Percentiles rank a stretch among this genome's conserved stretches.
Evolutionary conservation across 2,329 filamentous ascomycete genomes (phyloP).

Genomic region (Aspergillus ustus): DNA sequence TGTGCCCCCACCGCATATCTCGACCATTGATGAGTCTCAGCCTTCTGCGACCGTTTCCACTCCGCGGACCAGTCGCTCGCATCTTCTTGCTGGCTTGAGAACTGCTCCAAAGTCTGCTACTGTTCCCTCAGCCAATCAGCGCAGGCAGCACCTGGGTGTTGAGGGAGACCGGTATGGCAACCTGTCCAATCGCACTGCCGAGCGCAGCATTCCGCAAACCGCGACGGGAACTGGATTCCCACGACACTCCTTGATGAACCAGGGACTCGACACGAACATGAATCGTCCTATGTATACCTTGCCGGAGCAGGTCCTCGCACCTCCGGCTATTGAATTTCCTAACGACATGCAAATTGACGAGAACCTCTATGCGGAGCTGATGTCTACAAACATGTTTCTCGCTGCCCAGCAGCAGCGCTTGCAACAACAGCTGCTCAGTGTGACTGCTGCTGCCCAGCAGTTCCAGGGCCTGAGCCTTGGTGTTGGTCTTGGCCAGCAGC

Average conservation of each 20-base stretch:
- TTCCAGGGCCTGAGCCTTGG: slow-evolving; percentile 77
- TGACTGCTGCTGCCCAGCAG: slow-evolving; percentile 82
- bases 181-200: slow-evolving; percentile 47
- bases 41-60: slow-evolving; percentile 73
- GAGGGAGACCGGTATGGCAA: slow-evolving; percentile 54
- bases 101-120: slow-evolving; percentile 88
- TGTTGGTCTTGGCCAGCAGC: slow-evolving; percentile 44
- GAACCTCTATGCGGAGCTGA: slow-evolving; percentile 81
- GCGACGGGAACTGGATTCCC: slow-evolving; percentile 61
- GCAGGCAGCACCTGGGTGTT: slow-evolving; percentile 57
- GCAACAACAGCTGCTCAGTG: slow-evolving; percentile 85
- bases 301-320: slow-evolving; percentile 74
- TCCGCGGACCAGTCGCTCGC: slow-evolving; percentile 90
- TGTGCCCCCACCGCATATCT: slow-evolving; percentile 75
- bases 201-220: slow-evolving; percentile 60
- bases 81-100: slow-evolving; percentile 88
- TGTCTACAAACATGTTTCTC: slow-evolving; percentile 89
- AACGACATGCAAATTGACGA: slow-evolving; percentile 80
- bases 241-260: slow-evolving; percentile 45
- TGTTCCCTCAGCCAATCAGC: slow-evolving; percentile 69
- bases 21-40: slow-evolving; percentile 66
- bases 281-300: slow-evolving; percentile 66
- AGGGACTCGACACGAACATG: slow-evolving; percentile 45
- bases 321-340: slow-evolving; percentile 75
- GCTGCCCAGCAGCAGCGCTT: slow-evolving; percentile 93